These are phyloP conservation scores for Cladosporium velox DNA, from an alignment of 2,329 filamentous ascomycete species.

Conservation along the genomic window DNA sequence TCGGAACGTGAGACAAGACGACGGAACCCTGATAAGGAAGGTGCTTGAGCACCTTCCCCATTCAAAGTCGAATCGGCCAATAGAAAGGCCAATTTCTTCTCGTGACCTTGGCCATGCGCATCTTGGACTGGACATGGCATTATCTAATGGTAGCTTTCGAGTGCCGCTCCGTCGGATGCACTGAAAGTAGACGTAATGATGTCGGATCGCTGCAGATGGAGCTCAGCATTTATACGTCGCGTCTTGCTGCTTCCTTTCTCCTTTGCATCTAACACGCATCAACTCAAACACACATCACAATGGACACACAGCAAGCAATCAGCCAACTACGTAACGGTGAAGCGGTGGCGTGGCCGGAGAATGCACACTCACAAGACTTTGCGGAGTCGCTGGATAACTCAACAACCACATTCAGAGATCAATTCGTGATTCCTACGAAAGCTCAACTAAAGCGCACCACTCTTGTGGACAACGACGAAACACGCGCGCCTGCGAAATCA, in stretches of 20 bases:
- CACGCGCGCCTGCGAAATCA: slow-evolving; percentile 23
- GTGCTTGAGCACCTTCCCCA: not conserved
- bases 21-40: slow-evolving; percentile 12
- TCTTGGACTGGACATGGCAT: not conserved
- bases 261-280: not conserved
- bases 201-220: slow-evolving; percentile 2
- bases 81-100: not conserved
- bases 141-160: not conserved
- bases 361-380: slow-evolving; percentile 32
- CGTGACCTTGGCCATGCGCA: not conserved
- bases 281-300: slow-evolving; percentile 15
- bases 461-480: slow-evolving; percentile 41
- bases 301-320: slow-evolving; percentile 31
- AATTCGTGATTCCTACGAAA: slow-evolving; percentile 78
- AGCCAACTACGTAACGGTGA: slow-evolving; percentile 30
- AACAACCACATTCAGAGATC: slow-evolving; percentile 49
- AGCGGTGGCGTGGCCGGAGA: slow-evolving; percentile 27
- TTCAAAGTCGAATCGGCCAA: not conserved
- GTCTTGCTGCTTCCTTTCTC: not conserved
- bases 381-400: slow-evolving; percentile 30
- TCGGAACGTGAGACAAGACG: slow-evolving; percentile 1
- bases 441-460: slow-evolving; percentile 67
- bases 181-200: not conserved
- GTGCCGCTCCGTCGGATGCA: slow-evolving; percentile 3
- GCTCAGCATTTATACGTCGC: slow-evolving; percentile 9